phyloP scores from a whole-genome alignment of 2,329 filamentous ascomycete species.

The Pleoardoris graminearum region DNA sequence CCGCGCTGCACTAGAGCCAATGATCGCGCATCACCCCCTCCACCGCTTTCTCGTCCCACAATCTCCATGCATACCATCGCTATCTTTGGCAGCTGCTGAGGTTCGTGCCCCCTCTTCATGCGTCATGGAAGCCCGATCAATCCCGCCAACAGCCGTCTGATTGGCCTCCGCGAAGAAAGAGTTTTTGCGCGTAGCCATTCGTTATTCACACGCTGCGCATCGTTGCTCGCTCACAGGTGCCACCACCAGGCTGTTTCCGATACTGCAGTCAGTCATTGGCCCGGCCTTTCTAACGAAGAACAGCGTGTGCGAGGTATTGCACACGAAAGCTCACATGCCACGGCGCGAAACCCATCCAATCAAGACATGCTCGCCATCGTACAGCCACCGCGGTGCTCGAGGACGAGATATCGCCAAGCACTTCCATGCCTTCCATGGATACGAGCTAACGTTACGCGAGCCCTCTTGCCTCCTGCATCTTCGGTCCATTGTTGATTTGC shows the following conservation, averaged over 20 bases:
- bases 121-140: slow-evolving; percentile 9
- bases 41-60: slow-evolving; percentile 18
- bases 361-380: neutral
- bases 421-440: slow-evolving; percentile 8
- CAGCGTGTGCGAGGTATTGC: slow-evolving; percentile 7
- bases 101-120: neutral
- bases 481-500: neutral
- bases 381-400: slow-evolving; percentile 6
- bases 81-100: slow-evolving; percentile 15
- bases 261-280: slow-evolving; percentile 5
- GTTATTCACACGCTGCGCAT: slow-evolving; percentile 5
- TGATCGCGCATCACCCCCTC: slow-evolving; percentile 2
- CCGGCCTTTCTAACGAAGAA: neutral
- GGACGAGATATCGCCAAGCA: slow-evolving; percentile 10
- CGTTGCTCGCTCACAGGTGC: slow-evolving; percentile 5
- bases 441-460: neutral
- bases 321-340: slow-evolving; percentile 5
- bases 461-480: neutral
- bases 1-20: slow-evolving; percentile 1
- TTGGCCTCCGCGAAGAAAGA: slow-evolving; percentile 8
- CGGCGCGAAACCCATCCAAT: neutral
- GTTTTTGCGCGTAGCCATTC: slow-evolving; percentile 10
- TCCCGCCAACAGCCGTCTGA: neutral
- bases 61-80: slow-evolving; percentile 6
- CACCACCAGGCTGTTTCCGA: slow-evolving; percentile 4